Base-by-base conservation (phyloP, 2,329 filamentous ascomycete genomes). In the Colletotrichum sp. region DNA sequence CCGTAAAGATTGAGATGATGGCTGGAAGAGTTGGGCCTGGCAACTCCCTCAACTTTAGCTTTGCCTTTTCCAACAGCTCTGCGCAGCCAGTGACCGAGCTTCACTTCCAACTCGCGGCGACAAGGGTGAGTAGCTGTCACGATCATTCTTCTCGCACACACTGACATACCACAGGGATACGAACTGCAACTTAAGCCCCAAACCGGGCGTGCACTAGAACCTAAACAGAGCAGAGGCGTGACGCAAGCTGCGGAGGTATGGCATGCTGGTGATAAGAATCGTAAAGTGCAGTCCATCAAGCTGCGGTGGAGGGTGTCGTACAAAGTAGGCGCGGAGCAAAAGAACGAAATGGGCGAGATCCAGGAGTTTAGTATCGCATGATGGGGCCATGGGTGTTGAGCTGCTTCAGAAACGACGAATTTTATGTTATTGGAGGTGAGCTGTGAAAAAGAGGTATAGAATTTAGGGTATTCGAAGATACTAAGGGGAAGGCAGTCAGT, bases 41-140 rank as follows among this genome's bases (percentile, higher is more conserved):
- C 72, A 87, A 92, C 78, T 86, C 92, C 4, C 92, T 98, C 60
- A 89, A 91, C 34, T 91, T 99, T 63, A 87, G 92, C 6, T 95
- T 96, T 78, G 89, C 91, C n/a, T 98, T 98, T 83, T 96, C 95
- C 21, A 99, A 98, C 83, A 94, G 91, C 76, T 94, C 93, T 1
- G 85, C 90, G 3, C 90, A 94, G 80, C 90, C 92, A 0, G 90
- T 99, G 26, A 90, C 91, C 5, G 94, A 98, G 78, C 87, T 99
- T 34, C 96, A 96, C 75, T 98, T 98, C 81, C 95, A 98, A 84
- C 90, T 98, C 52, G 97, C 97, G 5, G 96, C 98, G 34, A 97
- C 96, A 76, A 99, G 96, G 91, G 96, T 98, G 87, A 79, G 85
- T 73, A 55, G 59, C 30, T 63, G 16, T 52, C 44, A 21, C 30